Conservation (phyloP, 1,139 yeast genomes). For the Hansenula sp. region DNA sequence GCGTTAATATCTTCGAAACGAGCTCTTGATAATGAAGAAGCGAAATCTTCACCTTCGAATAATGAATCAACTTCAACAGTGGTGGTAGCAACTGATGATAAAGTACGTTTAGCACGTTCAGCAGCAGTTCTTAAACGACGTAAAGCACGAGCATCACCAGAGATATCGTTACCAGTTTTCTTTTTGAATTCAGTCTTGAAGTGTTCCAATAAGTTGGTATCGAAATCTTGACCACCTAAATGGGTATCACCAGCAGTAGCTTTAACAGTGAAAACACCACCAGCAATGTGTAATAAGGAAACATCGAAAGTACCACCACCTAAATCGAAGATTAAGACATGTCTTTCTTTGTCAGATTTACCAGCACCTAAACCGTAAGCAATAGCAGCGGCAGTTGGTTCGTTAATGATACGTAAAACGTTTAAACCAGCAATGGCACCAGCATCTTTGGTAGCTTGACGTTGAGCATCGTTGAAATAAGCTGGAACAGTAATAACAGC, state of each 20-base stretch:
- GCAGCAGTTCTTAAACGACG: constrained; percentile 99
- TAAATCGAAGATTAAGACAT: constrained; percentile 89
- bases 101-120: constrained; percentile 99
- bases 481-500: constrained; percentile 97
- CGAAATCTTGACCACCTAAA: constrained; percentile 99
- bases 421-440: constrained; percentile 97
- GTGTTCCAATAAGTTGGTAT: constrained; percentile 91
- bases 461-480: constrained; percentile 95
- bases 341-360: constrained; percentile 83
- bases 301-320: constrained; percentile 99
- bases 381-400: constrained; percentile 98
- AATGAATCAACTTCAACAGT: constrained; percentile 96
- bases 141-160: constrained; percentile 91
- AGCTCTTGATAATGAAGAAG: constrained; percentile 96
- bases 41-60: constrained; percentile 95
- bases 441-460: constrained; percentile 98
- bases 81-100: constrained; percentile 95
- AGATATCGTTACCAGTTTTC: constrained; percentile 92
- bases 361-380: constrained; percentile 98
- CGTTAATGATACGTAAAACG: constrained; percentile 95
- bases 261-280: constrained; percentile 99
- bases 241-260: constrained; percentile 99
- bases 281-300: constrained; percentile 92
- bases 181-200: constrained; percentile 94
- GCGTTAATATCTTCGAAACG: constrained; percentile 98